Evolutionary conservation across 78 protist species (phyloP).

Genomic region (Dictyostelium discoideum): DNA sequence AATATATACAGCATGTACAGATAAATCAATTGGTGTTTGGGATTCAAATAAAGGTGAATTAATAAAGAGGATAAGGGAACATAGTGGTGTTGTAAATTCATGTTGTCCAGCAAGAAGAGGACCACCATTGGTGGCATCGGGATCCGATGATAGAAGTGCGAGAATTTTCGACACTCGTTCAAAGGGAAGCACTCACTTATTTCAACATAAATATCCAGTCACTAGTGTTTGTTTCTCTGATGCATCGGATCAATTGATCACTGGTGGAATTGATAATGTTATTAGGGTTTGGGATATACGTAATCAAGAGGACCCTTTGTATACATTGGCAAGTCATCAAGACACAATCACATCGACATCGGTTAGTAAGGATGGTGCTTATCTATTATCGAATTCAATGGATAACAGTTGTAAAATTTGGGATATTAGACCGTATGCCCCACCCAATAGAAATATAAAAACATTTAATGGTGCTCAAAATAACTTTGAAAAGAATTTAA

Average conservation of each 20-base stretch:
- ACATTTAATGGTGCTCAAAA: constrained; percentile 83
- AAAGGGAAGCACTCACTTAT: background rate
- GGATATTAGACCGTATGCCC: constrained; percentile 86
- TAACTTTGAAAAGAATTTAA: constrained; percentile 86
- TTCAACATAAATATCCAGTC: constrained; percentile 70
- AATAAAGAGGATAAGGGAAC: constrained; percentile 83
- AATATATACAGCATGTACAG: constrained; percentile 49
- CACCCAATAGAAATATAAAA: constrained; percentile 67
- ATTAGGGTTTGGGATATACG: constrained; percentile 88
- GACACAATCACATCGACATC: constrained; percentile 88
- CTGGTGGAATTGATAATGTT: constrained; percentile 90
- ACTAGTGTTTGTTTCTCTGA: constrained; percentile 77
- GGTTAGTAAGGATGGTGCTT: constrained; percentile 84
- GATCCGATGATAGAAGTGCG: constrained; percentile 78
- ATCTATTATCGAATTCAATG: constrained; percentile 89
- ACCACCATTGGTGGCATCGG: constrained; percentile 52
- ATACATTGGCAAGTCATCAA: constrained; percentile 79
- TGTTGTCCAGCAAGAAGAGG: constrained; percentile 77
- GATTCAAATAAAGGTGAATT: constrained; percentile 75
- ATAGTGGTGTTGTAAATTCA: constrained; percentile 71
- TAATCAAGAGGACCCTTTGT: constrained; percentile 29
- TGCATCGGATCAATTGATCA: constrained; percentile 64
- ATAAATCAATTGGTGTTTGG: constrained; percentile 86
- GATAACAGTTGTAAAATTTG: constrained; percentile 84
- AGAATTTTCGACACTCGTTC: constrained; percentile 80